Evolutionary conservation across 192 early-diverging fungal species (phyloP).

Genomic region (Allomyces arbusculus): DNA sequence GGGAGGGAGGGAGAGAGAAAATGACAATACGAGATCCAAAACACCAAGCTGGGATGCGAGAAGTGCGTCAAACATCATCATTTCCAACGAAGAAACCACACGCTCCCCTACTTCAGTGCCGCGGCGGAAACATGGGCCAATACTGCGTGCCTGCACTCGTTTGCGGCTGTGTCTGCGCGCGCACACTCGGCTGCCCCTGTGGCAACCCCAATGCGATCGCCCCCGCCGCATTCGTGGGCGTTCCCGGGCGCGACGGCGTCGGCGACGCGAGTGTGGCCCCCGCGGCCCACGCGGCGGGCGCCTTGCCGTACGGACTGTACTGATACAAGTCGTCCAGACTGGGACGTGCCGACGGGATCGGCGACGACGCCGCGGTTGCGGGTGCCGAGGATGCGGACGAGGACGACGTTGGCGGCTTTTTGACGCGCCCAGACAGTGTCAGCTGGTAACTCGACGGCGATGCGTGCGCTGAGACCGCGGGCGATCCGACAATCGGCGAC

Average conservation of each 20-base stretch:
- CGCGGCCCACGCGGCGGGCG: not conserved
- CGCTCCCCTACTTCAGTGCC: too few relatives aligned
- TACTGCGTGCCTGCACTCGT: too few relatives aligned
- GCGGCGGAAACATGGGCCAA: too few relatives aligned
- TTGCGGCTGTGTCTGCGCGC: too few relatives aligned
- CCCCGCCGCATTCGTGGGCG: not conserved
- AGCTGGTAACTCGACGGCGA: not conserved
- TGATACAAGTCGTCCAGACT: too few relatives aligned
- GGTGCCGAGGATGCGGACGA: not conserved
- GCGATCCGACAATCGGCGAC: not conserved
- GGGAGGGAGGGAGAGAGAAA: not conserved
- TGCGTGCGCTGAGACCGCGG: not conserved
- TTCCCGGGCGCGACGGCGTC: not conserved
- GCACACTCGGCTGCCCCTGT: too few relatives aligned
- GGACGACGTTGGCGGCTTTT: not conserved
- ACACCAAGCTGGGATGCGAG: not conserved
- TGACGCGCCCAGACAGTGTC: not conserved
- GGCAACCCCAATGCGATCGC: too few relatives aligned
- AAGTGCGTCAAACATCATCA: too few relatives aligned
- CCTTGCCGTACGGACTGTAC: too few relatives aligned
- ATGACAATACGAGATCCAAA: not conserved
- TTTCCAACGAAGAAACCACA: too few relatives aligned
- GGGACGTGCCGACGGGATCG: not conserved
- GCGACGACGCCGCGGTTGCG: not conserved
- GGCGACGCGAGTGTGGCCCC: not conserved